A percentile compares a stretch with the other conserved stretches of the same genome.
phyloP scores from a whole-genome alignment of 176 grass and related monocot genomes.

The Ensete glaucum region DNA sequence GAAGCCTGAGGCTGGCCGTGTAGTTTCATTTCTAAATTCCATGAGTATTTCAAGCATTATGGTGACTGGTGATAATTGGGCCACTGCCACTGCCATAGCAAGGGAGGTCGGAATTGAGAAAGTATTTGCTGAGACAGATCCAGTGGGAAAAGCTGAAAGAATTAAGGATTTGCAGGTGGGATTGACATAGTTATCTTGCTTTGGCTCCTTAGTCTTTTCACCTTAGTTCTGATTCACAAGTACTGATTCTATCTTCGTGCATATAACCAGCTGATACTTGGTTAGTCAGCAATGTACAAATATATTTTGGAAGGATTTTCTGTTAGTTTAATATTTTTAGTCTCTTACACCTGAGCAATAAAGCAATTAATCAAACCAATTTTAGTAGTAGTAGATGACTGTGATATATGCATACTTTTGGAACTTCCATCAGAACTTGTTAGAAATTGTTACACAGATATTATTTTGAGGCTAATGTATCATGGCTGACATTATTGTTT shows the following conservation, averaged over 20 bases:
- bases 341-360: not conserved
- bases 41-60: constrained; percentile 95
- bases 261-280: not conserved
- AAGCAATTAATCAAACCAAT: not conserved
- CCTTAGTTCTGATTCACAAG: not conserved
- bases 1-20: constrained; percentile 71
- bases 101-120: constrained; percentile 68
- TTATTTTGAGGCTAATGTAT: not conserved
- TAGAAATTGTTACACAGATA: too few species aligned
- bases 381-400: not conserved
- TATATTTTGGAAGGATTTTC: not conserved
- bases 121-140: constrained; percentile 79
- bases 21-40: constrained; percentile 56
- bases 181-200: not conserved
- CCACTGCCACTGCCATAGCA: constrained; percentile 82
- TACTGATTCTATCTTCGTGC: not conserved
- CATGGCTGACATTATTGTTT: not conserved
- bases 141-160: constrained; percentile 81
- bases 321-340: not conserved
- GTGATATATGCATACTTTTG: too few species aligned
- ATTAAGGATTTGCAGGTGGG: constrained; percentile 90
- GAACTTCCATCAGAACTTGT: too few species aligned
- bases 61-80: constrained; percentile 96
- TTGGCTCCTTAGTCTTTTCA: not conserved
- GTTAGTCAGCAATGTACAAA: not conserved